A percentile compares a stretch with the other conserved stretches of the same genome.
phyloP scores from a whole-genome alignment of 495 filamentous ascomycete genomes.

The Xylaria venustula region DNA sequence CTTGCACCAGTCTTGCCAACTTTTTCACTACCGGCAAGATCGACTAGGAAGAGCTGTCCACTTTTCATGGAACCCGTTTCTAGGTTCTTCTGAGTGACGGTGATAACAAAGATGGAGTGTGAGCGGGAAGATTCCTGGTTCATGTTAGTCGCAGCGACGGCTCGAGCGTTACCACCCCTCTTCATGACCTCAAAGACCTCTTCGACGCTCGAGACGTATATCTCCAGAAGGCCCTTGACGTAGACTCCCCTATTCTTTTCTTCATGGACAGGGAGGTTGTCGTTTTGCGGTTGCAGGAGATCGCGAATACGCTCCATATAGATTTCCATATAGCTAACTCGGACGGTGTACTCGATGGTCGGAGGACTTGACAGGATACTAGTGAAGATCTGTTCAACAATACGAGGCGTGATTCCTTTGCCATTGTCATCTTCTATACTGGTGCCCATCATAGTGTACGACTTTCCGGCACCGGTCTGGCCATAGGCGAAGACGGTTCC shows the following conservation, averaged over 20 bases:
- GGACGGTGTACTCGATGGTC: slow-evolving; percentile 96
- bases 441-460: slow-evolving; percentile 98
- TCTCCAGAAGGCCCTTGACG: slow-evolving; percentile 91
- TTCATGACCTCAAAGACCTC: slow-evolving; percentile 98
- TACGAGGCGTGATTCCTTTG: slow-evolving; percentile 93
- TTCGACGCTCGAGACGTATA: slow-evolving; percentile 92
- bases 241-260: slow-evolving; percentile 96
- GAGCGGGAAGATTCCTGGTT: slow-evolving; percentile 98
- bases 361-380: slow-evolving; percentile 86
- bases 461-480: slow-evolving; percentile 97
- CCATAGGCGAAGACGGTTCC: slow-evolving; percentile 98
- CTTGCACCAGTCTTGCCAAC: slow-evolving; percentile 98
- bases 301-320: slow-evolving; percentile 99
- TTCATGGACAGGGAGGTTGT: slow-evolving; percentile 95
- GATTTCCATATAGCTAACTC: slow-evolving; percentile 99
- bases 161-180: slow-evolving; percentile 81
- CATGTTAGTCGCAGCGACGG: slow-evolving; percentile 99
- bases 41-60: slow-evolving; percentile 93
- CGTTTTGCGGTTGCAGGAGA: slow-evolving; percentile 85
- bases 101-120: slow-evolving; percentile 97
- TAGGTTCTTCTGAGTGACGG: slow-evolving; percentile 95
- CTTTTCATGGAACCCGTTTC: slow-evolving; percentile 96
- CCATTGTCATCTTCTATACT: slow-evolving; percentile 89
- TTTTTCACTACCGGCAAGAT: slow-evolving; percentile 97
- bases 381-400: slow-evolving; percentile 96